Evolutionary conservation across 176 grass and related monocot genomes (phyloP), one percentile per base, ranked within the genome.

Genomic region (Avena atlantica): DNA sequence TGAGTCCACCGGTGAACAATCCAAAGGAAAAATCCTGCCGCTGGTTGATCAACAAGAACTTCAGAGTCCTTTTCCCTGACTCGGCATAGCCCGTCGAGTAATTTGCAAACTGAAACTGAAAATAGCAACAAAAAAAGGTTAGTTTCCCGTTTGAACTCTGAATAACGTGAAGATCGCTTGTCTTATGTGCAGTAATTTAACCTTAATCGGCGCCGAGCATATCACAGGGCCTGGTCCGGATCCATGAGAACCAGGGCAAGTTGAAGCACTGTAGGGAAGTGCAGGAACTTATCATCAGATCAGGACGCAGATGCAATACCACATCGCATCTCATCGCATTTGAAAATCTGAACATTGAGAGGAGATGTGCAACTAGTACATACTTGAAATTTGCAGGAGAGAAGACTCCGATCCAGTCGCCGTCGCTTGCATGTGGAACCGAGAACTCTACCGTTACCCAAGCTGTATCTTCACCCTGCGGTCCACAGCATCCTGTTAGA

Each of bases 301-400:
- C 16, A 83, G 5, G 63, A 42, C 40, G 40, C 40, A 42, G 40
- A 42, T 42, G 37, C 37, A 42, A 42, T 1, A 42, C 5, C 37
- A 42, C 37, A 42, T 42, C 37, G 6, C 37, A 42, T 42, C 1
- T 42, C 37, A 42, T 40, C 37, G 3, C 37, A 40, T 40, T 5
- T 40, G 31, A 31, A 31, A 31, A 31, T 34, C 31, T 34, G 31
- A 34, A 34, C 31, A 34, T 34, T 34, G 0, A 34, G 31, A 34
- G 31, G 31, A 34, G 31, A 34, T 34, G 31, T 42, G 1, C 40
- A 1, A 42, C 24, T 74, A 12, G 21, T 20, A 44, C 70, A 24
- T 91, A 98, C 96, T 95, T 95, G 57, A 95, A 91, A 61, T 92
- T 89, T 9, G 96, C 87, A 52, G 96, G 96, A 67, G 96, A 98